These are phyloP conservation scores for Miscanthus sacchariflorus DNA, from an alignment of 202 grass and related monocot genomes.

Conservation along the genomic window DNA sequence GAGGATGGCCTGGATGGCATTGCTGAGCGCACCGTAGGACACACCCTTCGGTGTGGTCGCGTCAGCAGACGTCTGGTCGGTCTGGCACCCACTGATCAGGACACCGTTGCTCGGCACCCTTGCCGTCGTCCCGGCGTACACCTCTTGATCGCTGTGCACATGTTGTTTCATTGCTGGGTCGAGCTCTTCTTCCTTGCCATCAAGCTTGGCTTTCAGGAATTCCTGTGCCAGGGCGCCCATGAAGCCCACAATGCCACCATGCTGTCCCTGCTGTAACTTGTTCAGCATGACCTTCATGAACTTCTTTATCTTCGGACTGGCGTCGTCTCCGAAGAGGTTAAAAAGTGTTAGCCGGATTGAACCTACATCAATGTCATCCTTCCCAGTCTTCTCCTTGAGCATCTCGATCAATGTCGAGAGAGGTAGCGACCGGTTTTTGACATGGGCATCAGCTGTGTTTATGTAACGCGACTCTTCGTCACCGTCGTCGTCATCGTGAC, in stretches of 20 bases:
- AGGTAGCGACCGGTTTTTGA: constrained; percentile 77
- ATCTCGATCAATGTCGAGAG: constrained; percentile 78
- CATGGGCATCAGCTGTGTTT: constrained; percentile 6
- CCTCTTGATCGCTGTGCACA: constrained; percentile 53
- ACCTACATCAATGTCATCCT: constrained; percentile 82
- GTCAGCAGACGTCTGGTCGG: constrained; percentile 89
- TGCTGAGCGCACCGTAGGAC: constrained; percentile 84
- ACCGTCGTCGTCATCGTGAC: background rate
- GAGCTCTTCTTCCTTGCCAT: constrained; percentile 56
- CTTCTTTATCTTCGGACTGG: constrained; percentile 93
- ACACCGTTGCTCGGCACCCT: constrained; percentile 62
- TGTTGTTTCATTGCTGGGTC: constrained; percentile 74
- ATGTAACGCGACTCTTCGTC: constrained; percentile 32
- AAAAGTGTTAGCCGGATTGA: constrained; percentile 80
- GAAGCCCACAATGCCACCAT: constrained; percentile 62
- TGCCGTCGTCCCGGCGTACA: constrained; percentile 54
- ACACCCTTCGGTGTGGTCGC: constrained; percentile 61
- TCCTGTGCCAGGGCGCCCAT: constrained; percentile 83
- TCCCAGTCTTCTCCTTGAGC: constrained; percentile 88
- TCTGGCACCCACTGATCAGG: constrained; percentile 91
- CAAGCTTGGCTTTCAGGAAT: constrained; percentile 79
- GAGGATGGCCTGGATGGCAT: constrained; percentile 87
- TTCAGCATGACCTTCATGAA: constrained; percentile 91
- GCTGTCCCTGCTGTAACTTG: constrained; percentile 73
- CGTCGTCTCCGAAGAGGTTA: constrained; percentile 71